Conservation (phyloP, 2,329 filamentous ascomycete species). For the Pestalotiopsis sp. region DNA sequence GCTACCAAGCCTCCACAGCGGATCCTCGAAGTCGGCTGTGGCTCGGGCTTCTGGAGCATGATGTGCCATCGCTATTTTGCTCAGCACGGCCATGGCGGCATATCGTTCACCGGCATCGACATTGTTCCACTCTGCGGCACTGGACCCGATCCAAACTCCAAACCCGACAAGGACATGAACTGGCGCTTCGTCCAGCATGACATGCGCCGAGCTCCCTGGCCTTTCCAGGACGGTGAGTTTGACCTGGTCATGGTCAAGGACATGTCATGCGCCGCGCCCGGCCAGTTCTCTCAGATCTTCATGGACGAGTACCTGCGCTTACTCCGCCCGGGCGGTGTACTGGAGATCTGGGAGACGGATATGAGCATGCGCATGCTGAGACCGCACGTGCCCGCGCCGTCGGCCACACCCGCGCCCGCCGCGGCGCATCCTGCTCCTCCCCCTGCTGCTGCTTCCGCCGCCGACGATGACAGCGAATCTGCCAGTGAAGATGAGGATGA, state of each 20-base stretch:
- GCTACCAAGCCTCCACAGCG: conserved; percentile 69
- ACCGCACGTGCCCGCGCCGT: conserved; percentile 68
- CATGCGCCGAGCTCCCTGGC: conserved; percentile 73
- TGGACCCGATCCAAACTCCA: conserved; percentile 41
- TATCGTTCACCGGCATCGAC: conserved; percentile 82
- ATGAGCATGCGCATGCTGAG: conserved; percentile 81
- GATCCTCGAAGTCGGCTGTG: conserved; percentile 86
- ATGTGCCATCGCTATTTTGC: conserved; percentile 82
- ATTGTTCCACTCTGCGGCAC: conserved; percentile 69
- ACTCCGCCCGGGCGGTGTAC: conserved; percentile 73
- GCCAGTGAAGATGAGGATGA: conserved; percentile 44
- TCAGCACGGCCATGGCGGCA: conserved; percentile 65
- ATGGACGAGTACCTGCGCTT: conserved; percentile 78
- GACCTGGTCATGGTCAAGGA: conserved; percentile 91
- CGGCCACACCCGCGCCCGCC: conserved; percentile 12
- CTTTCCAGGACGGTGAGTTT: conserved; percentile 79
- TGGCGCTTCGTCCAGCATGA: conserved; percentile 92
- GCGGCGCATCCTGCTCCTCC: background rate
- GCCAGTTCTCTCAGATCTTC: conserved; percentile 55
- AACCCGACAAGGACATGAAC: conserved; percentile 72
- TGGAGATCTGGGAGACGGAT: conserved; percentile 92
- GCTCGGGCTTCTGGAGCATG: conserved; percentile 86
- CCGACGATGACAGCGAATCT: conserved; percentile 26
- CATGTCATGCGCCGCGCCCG: conserved; percentile 67
- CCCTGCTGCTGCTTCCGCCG: conserved; percentile 17